phyloP scores from a whole-genome alignment of 441 rosid species.

The Croton setiger region DNA sequence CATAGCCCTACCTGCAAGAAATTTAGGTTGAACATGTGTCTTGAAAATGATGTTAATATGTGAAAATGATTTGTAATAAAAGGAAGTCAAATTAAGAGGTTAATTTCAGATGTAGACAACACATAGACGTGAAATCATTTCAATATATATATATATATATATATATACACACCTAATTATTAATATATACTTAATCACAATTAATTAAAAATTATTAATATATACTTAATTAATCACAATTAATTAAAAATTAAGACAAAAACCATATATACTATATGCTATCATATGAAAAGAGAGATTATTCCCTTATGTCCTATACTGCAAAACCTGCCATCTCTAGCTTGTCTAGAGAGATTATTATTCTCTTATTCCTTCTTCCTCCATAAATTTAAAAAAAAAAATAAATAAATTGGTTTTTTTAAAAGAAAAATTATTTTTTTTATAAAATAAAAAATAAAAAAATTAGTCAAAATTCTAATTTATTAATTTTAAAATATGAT shows the following conservation, averaged over 20 bases:
- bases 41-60: constrained; percentile 1
- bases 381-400: background rate
- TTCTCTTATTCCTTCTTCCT: background rate
- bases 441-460: background rate
- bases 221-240: background rate
- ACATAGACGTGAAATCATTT: background rate
- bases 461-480: constrained; percentile 30
- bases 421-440: background rate
- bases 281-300: constrained; percentile 5
- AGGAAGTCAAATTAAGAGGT: background rate
- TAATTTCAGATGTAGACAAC: background rate
- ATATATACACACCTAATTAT: no score
- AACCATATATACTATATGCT: background rate
- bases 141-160: no score
- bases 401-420: background rate
- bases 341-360: background rate
- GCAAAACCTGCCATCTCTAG: constrained; percentile 4
- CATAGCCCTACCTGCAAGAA: constrained; percentile 17
- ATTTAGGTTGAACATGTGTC: constrained; percentile 19
- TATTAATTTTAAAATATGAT: constrained; percentile 9
- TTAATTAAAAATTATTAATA: background rate
- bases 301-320: constrained; percentile 5
- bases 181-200: background rate
- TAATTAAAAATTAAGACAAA: background rate
- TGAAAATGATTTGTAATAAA: constrained; percentile 5